Conservation (phyloP, 2,329 filamentous ascomycete species). For the Alternaria novae-zelandiae region DNA sequence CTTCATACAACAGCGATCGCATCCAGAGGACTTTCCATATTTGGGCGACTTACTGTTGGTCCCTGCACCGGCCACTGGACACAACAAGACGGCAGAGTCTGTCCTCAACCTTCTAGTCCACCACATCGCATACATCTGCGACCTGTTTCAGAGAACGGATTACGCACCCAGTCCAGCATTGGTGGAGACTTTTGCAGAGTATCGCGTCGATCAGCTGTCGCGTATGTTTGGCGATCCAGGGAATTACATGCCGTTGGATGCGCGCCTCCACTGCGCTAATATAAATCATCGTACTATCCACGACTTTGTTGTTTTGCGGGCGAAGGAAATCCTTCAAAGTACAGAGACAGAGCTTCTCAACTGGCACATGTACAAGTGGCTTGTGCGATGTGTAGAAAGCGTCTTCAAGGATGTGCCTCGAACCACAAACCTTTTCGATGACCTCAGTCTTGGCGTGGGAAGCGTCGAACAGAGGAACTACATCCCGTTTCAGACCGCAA, state of each 20-base stretch:
- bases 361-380: not conserved
- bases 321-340: not conserved
- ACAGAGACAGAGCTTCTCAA: not conserved
- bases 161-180: not conserved
- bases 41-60: not conserved
- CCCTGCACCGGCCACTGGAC: not conserved
- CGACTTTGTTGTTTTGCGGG: not conserved
- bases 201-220: not conserved
- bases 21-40: not conserved
- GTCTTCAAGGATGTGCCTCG: not conserved
- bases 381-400: not conserved
- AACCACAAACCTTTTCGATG: not conserved
- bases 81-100: not conserved
- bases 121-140: not conserved
- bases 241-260: not conserved
- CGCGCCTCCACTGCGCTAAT: not conserved
- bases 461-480: not conserved
- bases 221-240: not conserved
- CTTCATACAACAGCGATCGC: not conserved
- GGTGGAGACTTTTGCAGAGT: not conserved
- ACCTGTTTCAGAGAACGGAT: not conserved
- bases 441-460: not conserved
- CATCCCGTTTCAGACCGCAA: not conserved
- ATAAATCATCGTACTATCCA: not conserved
- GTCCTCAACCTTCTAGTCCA: not conserved